Conservation (phyloP, 2,329 filamentous ascomycete species). For the Cladobotryum mycophilum region DNA sequence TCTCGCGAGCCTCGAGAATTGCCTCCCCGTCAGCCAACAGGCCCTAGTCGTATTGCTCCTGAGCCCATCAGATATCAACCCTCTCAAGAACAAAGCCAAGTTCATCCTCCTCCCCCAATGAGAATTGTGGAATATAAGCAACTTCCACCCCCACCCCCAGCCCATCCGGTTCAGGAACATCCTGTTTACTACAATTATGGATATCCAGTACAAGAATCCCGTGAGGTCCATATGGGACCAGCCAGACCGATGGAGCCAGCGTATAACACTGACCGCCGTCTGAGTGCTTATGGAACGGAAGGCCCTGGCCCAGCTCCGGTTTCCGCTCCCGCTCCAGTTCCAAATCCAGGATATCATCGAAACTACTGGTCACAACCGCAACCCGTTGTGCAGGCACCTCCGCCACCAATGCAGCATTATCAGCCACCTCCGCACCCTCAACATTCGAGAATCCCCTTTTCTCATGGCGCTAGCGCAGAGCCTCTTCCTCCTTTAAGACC, state of each 20-base stretch:
- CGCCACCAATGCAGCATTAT: constrained; percentile 21
- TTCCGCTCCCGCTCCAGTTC: constrained; percentile 6
- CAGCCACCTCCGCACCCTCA: constrained; percentile 21
- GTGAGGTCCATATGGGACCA: constrained; percentile 23
- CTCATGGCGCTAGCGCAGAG: constrained; percentile 29
- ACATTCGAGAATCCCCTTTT: constrained; percentile 29
- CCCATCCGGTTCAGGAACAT: constrained; percentile 14
- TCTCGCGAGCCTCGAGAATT: constrained; percentile 1
- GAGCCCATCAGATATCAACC: constrained; percentile 17
- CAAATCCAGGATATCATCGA: constrained; percentile 20
- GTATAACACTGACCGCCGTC: constrained; percentile 24
- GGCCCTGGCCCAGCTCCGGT: constrained; percentile 13
- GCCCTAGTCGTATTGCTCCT: constrained; percentile 17
- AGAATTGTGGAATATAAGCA: constrained; percentile 24
- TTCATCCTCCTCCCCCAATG: constrained; percentile 19
- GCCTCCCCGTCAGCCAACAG: constrained; percentile 20
- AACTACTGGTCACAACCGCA: constrained; percentile 30
- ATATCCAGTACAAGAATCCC: constrained; percentile 23
- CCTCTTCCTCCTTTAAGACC: constrained; percentile 34
- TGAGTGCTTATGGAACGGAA: constrained; percentile 27
- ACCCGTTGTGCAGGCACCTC: constrained; percentile 14
- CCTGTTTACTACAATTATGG: constrained; percentile 22
- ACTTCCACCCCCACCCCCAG: constrained; percentile 17
- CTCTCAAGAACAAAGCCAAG: constrained; percentile 19
- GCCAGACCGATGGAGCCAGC: constrained; percentile 27